Evolutionary conservation across 2,329 filamentous ascomycete species (phyloP).

Genomic region (Cladosporium sp.): DNA sequence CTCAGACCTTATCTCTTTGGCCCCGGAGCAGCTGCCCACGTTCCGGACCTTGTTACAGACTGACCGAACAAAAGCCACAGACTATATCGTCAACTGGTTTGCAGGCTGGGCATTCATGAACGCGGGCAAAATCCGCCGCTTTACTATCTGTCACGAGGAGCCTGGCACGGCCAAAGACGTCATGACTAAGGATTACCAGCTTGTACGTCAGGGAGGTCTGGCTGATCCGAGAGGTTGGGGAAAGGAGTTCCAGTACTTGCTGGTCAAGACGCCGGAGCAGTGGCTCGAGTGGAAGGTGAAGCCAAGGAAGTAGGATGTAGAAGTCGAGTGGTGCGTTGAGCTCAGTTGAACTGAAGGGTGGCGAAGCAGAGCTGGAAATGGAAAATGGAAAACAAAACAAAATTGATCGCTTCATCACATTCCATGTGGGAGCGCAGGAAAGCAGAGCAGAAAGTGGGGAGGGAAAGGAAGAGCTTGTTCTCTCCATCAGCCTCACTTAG

Average conservation of each 20-base stretch:
- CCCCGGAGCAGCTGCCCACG: constrained; percentile 21
- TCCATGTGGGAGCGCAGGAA: too few species aligned
- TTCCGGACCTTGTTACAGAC: constrained; percentile 23
- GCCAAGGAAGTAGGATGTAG: background rate
- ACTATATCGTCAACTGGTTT: constrained; percentile 31
- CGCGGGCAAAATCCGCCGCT: constrained; percentile 23
- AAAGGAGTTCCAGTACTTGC: background rate
- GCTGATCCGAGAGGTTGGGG: background rate
- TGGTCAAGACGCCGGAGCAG: constrained; percentile 2
- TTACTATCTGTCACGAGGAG: constrained; percentile 24
- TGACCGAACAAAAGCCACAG: constrained; percentile 24
- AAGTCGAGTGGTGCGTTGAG: background rate
- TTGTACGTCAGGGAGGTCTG: background rate
- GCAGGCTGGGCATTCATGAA: constrained; percentile 26
- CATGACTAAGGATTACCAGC: background rate
- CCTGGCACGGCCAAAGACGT: background rate
- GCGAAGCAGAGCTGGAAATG: too few species aligned
- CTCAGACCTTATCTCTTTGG: constrained; percentile 23
- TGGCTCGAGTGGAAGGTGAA: background rate
- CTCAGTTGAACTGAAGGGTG: too few species aligned
- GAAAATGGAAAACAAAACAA: too few species aligned
- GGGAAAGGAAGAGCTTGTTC: too few species aligned
- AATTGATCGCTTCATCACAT: too few species aligned
- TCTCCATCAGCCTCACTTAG: too few species aligned
- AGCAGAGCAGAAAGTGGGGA: too few species aligned